Base-by-base conservation (phyloP, 1,284 basidiomycete species). In the Ustilago vetiveriae region DNA sequence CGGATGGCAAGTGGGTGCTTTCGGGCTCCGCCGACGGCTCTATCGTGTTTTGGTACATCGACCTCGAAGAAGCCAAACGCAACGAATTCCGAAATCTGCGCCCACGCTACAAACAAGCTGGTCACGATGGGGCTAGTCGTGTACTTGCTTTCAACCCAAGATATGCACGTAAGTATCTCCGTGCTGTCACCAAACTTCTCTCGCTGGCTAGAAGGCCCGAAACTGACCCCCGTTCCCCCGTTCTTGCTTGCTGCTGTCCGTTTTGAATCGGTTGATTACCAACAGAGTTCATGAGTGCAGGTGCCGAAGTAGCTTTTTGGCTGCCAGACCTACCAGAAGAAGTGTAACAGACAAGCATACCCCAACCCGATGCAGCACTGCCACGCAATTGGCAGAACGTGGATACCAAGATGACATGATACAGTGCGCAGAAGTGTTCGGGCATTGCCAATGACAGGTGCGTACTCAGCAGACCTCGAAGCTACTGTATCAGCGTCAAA, bases 141-240 rank as follows among this genome's bases (percentile, higher is more conserved):
- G 68, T 62, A 5, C 40, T 80, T 0, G 78, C 72, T 3, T 81
- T 81, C 66, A 81, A 76, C 35, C 79, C 76, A 1, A 46, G 75
- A 30, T 50, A 60, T 38, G 76, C 79, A 16, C 72, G 76, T 78
- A 57, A 69, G 76, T 78, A 24, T 9, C 13, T 6, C 33, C 2
- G 3, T 17, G 8, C 13, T 3, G n/a, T 13, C 21, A n/a, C 16
- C 27, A 26, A 32, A 22, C 17, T 26, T 32, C 19, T 3, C 23
- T 29, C 27, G 24, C 36, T 17, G 48, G n/a, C 24, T 40, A 38
- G 11, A 13, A 7, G 16, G n/a, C 13, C n/a, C 10, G 19, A 22
- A 22, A 53, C 51, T 43, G 40, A 48, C 40, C n/a, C n/a, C n/a
- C n/a, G n/a, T n/a, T n/a, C n/a, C n/a, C n/a, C n/a, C n/a, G n/a